A percentile compares a stretch with the other conserved stretches of the same genome.
phyloP scores from a whole-genome alignment of 768 basidiomycete genomes.

The Leucogyrophana mollusca region DNA sequence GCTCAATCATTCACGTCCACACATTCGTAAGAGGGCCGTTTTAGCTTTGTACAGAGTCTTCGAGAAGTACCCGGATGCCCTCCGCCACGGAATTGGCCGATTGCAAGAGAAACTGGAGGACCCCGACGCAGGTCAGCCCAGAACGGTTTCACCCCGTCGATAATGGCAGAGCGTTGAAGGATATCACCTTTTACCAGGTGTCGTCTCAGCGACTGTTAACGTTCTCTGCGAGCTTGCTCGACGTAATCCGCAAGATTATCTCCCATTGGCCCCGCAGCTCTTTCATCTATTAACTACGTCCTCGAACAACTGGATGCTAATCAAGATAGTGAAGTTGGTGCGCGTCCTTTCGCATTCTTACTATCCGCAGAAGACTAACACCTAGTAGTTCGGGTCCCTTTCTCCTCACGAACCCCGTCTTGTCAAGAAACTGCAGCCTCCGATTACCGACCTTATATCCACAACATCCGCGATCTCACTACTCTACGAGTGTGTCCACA shows the following conservation, averaged over 20 bases:
- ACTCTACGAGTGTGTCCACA: slow-evolving; percentile 97
- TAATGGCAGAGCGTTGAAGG: no score
- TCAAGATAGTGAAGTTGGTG: slow-evolving; percentile 97
- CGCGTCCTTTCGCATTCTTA: slow-evolving; percentile 16
- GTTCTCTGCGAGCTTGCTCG: slow-evolving; percentile 91
- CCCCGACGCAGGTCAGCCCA: slow-evolving; percentile 56
- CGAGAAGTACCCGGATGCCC: slow-evolving; percentile 78
- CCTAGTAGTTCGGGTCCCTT: slow-evolving; percentile 81
- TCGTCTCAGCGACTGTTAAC: slow-evolving; percentile 92
- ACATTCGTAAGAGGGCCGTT: slow-evolving; percentile 89
- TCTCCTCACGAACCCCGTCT: slow-evolving; percentile 91
- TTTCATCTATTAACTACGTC: slow-evolving; percentile 93
- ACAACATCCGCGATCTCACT: slow-evolving; percentile 95
- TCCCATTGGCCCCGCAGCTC: slow-evolving; percentile 86
- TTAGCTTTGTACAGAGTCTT: slow-evolving; percentile 80
- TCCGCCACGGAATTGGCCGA: slow-evolving; percentile 61
- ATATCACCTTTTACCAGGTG: slow-evolving; percentile 49
- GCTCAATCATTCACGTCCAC: slow-evolving; percentile 85
- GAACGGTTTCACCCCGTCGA: not conserved
- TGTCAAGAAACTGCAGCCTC: slow-evolving; percentile 91
- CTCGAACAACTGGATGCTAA: slow-evolving; percentile 99
- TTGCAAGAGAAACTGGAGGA: slow-evolving; percentile 83
- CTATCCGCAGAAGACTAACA: not conserved
- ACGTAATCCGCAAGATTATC: slow-evolving; percentile 73
- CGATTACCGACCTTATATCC: slow-evolving; percentile 92